These are phyloP conservation scores for Coemansia asiatica DNA, from an alignment of 192 early-diverging fungal genomes.

Conservation along the genomic window DNA sequence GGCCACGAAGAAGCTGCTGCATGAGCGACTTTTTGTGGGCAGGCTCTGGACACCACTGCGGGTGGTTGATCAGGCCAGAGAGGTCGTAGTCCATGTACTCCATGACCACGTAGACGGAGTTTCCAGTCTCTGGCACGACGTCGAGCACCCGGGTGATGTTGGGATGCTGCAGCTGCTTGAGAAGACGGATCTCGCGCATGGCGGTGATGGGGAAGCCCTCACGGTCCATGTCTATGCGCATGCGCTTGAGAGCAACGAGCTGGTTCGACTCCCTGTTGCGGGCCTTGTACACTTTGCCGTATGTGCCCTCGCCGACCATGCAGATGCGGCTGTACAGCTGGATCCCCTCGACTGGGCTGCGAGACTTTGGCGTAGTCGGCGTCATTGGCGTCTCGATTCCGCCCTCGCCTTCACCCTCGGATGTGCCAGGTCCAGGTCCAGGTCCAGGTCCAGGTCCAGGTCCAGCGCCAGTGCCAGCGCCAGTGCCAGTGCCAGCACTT, in stretches of 20 bases:
- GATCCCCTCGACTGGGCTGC: constrained; percentile 48
- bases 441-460: no score
- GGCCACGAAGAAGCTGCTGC: constrained; percentile 81
- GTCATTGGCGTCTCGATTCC: constrained; percentile 34
- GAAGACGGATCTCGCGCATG: constrained; percentile 80
- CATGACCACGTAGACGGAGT: constrained; percentile 78
- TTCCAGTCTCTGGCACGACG: constrained; percentile 67
- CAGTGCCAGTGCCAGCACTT: no score
- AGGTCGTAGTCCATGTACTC: constrained; percentile 90
- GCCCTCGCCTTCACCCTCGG: constrained; percentile 3
- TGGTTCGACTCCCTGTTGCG: constrained; percentile 66
- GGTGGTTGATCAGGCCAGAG: constrained; percentile 73
- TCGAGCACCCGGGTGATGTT: constrained; percentile 74
- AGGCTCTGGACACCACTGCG: constrained; percentile 65
- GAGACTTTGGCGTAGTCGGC: constrained; percentile 46
- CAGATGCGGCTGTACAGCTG: constrained; percentile 69
- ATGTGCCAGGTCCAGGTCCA: no score
- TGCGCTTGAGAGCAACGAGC: constrained; percentile 77
- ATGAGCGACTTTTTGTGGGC: constrained; percentile 85
- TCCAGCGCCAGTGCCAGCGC: no score
- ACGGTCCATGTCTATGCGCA: constrained; percentile 76
- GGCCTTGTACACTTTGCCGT: constrained; percentile 86
- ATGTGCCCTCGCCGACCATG: constrained; percentile 84
- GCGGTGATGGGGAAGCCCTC: constrained; percentile 88
- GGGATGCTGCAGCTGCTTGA: constrained; percentile 66